Percentiles rank a stretch among this genome's conserved stretches.
Conservation (phyloP, 768 basidiomycete genomes). For the Dendrothele bispora region DNA sequence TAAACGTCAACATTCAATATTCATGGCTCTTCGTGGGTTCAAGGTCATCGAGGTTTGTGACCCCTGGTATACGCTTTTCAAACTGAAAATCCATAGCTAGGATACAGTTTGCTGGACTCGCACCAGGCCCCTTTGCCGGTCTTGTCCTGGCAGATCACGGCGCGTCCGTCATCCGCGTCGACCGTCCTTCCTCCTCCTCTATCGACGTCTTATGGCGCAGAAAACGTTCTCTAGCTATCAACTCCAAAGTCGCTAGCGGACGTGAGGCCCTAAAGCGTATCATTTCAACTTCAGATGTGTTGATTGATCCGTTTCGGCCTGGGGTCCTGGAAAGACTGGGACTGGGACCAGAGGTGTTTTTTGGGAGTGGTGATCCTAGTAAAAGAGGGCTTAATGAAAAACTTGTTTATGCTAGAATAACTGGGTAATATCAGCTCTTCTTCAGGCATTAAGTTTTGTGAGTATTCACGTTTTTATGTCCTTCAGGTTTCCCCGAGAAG, state of each 20-base stretch:
- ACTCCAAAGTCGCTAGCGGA: conserved; percentile 63
- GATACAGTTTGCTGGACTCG: conserved; percentile 74
- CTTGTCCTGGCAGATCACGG: conserved; percentile 79
- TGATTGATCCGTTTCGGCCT: conserved; percentile 84
- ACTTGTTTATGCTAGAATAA: conserved; percentile 73
- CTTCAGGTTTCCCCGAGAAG: conserved; percentile 60
- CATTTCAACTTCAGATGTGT: conserved; percentile 67
- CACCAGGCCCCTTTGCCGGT: conserved; percentile 80
- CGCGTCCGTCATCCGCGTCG: conserved; percentile 73
- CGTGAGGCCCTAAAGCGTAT: conserved; percentile 54
- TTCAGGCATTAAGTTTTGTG: neutral
- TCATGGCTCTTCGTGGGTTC: conserved; percentile 49
- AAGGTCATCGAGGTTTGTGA: conserved; percentile 50
- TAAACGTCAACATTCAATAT: neutral
- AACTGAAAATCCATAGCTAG: neutral
- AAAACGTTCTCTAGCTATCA: conserved; percentile 74
- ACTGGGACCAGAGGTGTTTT: conserved; percentile 73
- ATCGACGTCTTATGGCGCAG: conserved; percentile 62
- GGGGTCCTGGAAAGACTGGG: conserved; percentile 80
- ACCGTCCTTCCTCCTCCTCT: conserved; percentile 50
- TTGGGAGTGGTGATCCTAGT: too few relatives aligned
- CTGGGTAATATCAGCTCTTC: conserved; percentile 45
- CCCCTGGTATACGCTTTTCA: neutral
- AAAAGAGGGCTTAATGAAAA: conserved; percentile 57
- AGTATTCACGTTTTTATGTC: neutral